phyloP scores from a whole-genome alignment of 208 protist species.

The Angomonas desouzai region DNA sequence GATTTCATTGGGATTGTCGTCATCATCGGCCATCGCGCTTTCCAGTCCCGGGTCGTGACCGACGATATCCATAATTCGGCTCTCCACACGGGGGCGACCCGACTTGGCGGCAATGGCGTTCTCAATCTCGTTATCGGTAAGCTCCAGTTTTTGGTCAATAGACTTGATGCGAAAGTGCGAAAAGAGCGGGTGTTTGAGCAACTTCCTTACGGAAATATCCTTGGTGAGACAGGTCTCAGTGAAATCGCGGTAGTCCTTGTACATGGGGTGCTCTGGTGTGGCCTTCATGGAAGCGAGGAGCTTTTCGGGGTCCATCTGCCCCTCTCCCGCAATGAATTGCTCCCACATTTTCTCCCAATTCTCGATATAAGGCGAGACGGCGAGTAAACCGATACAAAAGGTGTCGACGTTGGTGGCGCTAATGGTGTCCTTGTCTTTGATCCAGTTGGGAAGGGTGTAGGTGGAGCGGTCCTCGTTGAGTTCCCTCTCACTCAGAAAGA shows the following conservation, averaged over 20 bases:
- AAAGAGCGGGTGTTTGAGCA: constrained; percentile 61
- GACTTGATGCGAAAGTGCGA: constrained; percentile 1
- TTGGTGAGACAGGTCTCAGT: constrained; percentile 40
- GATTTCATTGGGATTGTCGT: constrained; percentile 5
- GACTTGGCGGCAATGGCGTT: constrained; percentile 37
- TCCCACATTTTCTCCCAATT: constrained; percentile 34
- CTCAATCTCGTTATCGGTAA: constrained; percentile 38
- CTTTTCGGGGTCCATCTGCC: constrained; percentile 23
- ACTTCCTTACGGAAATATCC: constrained; percentile 23
- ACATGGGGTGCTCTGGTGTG: constrained; percentile 15
- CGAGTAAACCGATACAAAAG: constrained; percentile 74
- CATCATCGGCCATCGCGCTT: constrained; percentile 13
- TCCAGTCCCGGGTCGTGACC: constrained; percentile 52
- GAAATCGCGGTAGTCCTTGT: constrained; percentile 40
- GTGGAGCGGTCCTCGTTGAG: constrained; percentile 28
- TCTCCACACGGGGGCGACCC: constrained; percentile 39
- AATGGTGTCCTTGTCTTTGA: constrained; percentile 19
- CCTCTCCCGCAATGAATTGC: background rate
- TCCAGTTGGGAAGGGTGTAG: constrained; percentile 52
- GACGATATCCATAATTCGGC: constrained; percentile 50
- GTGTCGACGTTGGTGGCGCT: constrained; percentile 42
- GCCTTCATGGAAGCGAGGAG: constrained; percentile 29
- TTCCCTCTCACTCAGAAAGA: constrained; percentile 60
- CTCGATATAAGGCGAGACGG: constrained; percentile 42
- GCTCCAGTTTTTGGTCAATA: constrained; percentile 23